A percentile compares a stretch with the other conserved stretches of the same genome.
Conservation (phyloP, 768 basidiomycete species). For the Rhodotorula babjevae region DNA sequence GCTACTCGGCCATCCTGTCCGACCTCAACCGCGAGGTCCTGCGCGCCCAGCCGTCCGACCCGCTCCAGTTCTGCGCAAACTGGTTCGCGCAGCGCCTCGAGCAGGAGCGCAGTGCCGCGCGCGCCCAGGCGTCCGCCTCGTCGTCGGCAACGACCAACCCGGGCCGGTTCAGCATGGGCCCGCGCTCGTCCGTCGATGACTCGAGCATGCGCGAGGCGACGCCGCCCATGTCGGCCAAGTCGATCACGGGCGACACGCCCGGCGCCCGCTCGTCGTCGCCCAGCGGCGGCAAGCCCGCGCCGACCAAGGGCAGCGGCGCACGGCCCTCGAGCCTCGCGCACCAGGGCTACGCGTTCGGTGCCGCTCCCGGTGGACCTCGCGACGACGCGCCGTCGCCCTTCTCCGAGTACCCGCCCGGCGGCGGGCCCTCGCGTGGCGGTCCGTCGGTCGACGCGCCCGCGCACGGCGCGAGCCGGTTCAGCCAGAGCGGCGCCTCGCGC, state of each 20-base stretch:
- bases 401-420: conserved; percentile 28
- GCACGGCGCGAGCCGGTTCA: not conserved
- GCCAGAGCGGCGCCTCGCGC: not conserved
- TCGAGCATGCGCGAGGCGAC: conserved; percentile 16
- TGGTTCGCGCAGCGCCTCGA: conserved; percentile 89
- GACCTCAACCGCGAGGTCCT: conserved; percentile 82
- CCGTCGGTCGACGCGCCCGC: not conserved
- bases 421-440: not conserved
- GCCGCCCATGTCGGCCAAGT: conserved; percentile 9
- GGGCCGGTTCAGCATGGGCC: too few relatives aligned
- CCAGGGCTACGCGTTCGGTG: conserved; percentile 41
- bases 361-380: not conserved
- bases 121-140: conserved; percentile 59
- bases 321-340: conserved; percentile 35
- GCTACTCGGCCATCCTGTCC: conserved; percentile 72
- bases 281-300: not conserved
- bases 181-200: conserved; percentile 8
- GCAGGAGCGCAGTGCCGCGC: conserved; percentile 73
- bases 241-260: conserved; percentile 9
- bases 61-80: conserved; percentile 71
- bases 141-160: conserved; percentile 39
- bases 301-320: not conserved
- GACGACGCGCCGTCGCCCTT: conserved; percentile 30
- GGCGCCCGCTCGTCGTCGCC: conserved; percentile 7
- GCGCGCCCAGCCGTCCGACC: conserved; percentile 80